Base-by-base conservation (phyloP, 805 yeast genomes). In the Cyberlindnera amylophila region DNA sequence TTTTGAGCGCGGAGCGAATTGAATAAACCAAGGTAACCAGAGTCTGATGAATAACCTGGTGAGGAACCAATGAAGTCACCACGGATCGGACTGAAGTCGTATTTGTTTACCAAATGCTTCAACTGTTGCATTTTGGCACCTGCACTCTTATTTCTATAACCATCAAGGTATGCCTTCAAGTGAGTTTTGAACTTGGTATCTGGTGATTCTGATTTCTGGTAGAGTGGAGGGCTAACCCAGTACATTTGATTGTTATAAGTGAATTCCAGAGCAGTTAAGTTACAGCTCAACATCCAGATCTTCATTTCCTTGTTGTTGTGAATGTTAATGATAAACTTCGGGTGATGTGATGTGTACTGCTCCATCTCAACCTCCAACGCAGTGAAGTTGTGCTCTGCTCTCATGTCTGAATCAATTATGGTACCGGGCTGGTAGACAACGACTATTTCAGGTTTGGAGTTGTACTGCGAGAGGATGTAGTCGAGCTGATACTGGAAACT, bases 271-370 rank as follows among this genome's bases (percentile, higher is more conserved):
- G 59, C 58, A 1, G 81, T 77, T 41, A 81, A 55, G 57, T 83
- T 83, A 57, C 75, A 71, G 1, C 87, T 76, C 58, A 81, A 75
- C 18, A 82, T 63, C 17, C 75, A 76, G 0, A 83, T 58, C 53
- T 75, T 79, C 26, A 71, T 58, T 0, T 71, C 59, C 1, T 38
- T 45, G 14, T 63, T 64, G 2, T 55, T 55, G 52, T 67, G 79
- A 44, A 72, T 63, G 52, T 82, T 82, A 12, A 83, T 62, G 69
- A 82, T 77, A 73, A 82, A 63, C 55, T 83, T 83, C 1, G 86
- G 71, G 57, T 83, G 91, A 57, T 83, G 89, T 3, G 72, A 66
- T 0, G 75, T 62, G 51, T 48, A 74, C 15, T 63, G 69, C 6
- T 65, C 61, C 66, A 67, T 63, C 2, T 36, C 9, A 1, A 72